A percentile compares a stretch with the other conserved stretches of the same genome.
Evolutionary conservation across 345 rosid species (phyloP).

Genomic region (Ceriops decandra): DNA sequence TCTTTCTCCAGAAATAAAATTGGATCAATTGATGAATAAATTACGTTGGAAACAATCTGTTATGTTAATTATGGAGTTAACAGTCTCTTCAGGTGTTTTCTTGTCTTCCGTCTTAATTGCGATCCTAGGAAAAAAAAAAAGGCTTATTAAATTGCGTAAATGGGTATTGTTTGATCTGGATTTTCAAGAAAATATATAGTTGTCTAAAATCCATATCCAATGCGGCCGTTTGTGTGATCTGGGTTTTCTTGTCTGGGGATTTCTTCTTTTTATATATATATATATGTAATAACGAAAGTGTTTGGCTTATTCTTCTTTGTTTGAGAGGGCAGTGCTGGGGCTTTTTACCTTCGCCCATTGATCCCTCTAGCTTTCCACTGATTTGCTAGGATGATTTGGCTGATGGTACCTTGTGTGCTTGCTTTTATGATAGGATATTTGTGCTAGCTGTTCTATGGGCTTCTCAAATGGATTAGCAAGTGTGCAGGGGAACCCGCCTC

Average conservation of each 20-base stretch:
- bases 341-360: background rate
- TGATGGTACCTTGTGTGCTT: background rate
- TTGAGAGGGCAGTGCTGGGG: too few relatives aligned
- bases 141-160: too few relatives aligned
- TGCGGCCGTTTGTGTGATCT: background rate
- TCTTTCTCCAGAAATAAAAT: too few relatives aligned
- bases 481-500: slow-evolving; percentile 43
- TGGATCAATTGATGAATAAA: too few relatives aligned
- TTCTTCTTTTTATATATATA: background rate
- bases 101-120: too few relatives aligned
- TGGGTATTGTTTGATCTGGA: background rate
- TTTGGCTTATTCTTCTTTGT: too few relatives aligned
- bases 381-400: background rate
- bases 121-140: too few relatives aligned
- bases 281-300: too few relatives aligned
- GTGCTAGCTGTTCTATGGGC: slow-evolving; percentile 37
- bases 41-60: too few relatives aligned
- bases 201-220: background rate
- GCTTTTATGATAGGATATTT: slow-evolving; percentile 13
- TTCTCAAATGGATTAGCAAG: slow-evolving; percentile 34
- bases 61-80: too few relatives aligned
- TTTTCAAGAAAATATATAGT: background rate
- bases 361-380: background rate
- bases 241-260: background rate
- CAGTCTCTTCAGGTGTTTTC: too few relatives aligned